These are phyloP conservation scores for Coemansia biformis DNA, from an alignment of 192 early-diverging fungal species.

Conservation along the genomic window DNA sequence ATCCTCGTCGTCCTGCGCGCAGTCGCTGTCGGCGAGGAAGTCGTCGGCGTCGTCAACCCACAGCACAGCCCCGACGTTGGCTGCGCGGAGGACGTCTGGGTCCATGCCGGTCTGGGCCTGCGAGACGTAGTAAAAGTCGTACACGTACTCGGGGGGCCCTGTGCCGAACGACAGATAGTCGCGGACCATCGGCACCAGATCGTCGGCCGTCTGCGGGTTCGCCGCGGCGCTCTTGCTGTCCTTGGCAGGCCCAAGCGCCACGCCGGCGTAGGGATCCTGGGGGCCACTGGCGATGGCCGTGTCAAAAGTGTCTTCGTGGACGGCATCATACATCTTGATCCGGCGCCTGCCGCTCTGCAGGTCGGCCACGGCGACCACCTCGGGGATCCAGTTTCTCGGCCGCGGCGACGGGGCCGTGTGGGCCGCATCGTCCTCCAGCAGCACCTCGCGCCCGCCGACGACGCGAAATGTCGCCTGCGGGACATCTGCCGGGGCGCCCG, in stretches of 20 bases:
- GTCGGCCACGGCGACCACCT: constrained; percentile 30
- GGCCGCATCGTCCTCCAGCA: constrained; percentile 1
- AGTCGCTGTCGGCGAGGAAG: constrained; percentile 26
- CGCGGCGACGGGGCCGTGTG: neutral
- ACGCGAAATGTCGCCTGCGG: constrained; percentile 23
- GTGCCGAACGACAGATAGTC: constrained; percentile 53
- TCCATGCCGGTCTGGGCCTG: constrained; percentile 8
- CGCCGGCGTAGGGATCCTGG: constrained; percentile 16
- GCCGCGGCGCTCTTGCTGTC: constrained; percentile 5
- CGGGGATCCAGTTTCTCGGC: constrained; percentile 13
- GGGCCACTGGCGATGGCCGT: neutral
- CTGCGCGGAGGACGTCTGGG: neutral
- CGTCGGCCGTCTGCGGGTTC: constrained; percentile 48
- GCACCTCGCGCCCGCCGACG: constrained; percentile 16
- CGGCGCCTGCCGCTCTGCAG: constrained; percentile 13
- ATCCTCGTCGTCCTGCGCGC: constrained; percentile 44
- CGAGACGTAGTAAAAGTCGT: constrained; percentile 69
- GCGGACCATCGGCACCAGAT: constrained; percentile 66
- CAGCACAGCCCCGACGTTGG: constrained; percentile 24
- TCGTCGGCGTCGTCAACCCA: constrained; percentile 54
- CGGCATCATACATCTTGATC: constrained; percentile 64
- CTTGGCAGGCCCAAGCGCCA: constrained; percentile 5
- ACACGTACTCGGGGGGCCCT: constrained; percentile 58
- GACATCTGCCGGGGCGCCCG: neutral
- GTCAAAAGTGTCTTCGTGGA: constrained; percentile 52